Evolutionary conservation across 2,329 filamentous ascomycete genomes (phyloP), one percentile per base, ranked within the genome.

Genomic region (Sporothrix inflata): DNA sequence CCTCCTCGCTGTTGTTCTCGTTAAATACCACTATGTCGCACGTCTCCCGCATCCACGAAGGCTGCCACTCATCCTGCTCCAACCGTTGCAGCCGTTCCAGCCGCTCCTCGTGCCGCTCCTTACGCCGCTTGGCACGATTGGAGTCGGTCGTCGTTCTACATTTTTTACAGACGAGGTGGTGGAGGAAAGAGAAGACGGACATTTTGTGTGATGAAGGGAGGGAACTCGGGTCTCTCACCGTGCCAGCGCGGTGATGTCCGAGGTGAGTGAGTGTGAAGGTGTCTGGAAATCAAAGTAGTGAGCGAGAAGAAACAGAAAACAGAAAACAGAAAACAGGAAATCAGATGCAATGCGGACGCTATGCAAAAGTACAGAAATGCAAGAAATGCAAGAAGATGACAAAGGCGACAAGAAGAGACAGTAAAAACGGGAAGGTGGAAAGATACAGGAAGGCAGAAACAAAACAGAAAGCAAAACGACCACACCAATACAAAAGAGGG

Each of bases 171-270:
- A 60, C 21, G 24, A 70, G 53, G 21, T 53, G 53, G 40, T 47
- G 68, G 16, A 70, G 5, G 53, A 70, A 60, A n/a, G 68, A 70
- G 19, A 69, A 55, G 34, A 69, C 11, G 16, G 51, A 14, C 67
- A 69, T 69, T 14, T 19, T 45, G 51, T 27, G 19, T 4, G 49
- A 16, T 7, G n/a, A 12, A n/a, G 49, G n/a, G 19, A 7, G 11
- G 47, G 19, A 21, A 34, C 38, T 16, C 27, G 24, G 53, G 30
- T 55, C 16, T 67, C 45, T 67, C 45, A 24, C 65, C 45, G 65
- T 51, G 42, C 65, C 65, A 38, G 45, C 65, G 27, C 61, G 65
- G n/a, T 51, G 60, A 45, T 45, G 14, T 65, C 60, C 27, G 38
- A 42, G 38, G 60, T 42, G 60, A 14, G 19, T 19, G 30, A 11